phyloP scores from a whole-genome alignment of 2,329 filamentous ascomycete species.

The Periconia macrospinosa region DNA sequence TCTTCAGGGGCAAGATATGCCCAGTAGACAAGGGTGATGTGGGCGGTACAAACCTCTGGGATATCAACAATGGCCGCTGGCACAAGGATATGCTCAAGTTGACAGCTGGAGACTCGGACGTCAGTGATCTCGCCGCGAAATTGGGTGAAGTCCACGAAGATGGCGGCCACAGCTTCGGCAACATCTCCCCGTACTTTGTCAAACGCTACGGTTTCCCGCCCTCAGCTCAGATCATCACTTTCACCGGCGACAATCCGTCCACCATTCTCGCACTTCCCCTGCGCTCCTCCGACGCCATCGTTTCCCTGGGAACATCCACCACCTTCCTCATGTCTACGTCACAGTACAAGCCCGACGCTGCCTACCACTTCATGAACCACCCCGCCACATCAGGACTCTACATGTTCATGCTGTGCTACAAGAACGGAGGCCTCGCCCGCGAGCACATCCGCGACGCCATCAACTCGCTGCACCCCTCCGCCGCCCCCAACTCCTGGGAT shows the following conservation, averaged over 20 bases:
- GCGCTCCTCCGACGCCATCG: conserved; percentile 86
- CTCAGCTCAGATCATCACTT: conserved; percentile 77
- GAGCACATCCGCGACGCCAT: conserved; percentile 86
- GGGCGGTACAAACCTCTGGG: conserved; percentile 96
- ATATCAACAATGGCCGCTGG: conserved; percentile 75
- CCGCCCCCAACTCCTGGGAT: conserved; percentile 66
- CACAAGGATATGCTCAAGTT: conserved; percentile 74
- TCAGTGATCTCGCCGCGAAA: conserved; percentile 70
- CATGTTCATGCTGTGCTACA: conserved; percentile 99
- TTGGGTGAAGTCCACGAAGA: conserved; percentile 79
- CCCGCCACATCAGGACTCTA: conserved; percentile 87
- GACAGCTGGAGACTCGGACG: conserved; percentile 65
- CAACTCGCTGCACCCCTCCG: conserved; percentile 52
- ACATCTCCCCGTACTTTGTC: conserved; percentile 77
- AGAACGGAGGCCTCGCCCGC: conserved; percentile 92
- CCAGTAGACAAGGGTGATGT: conserved; percentile 93
- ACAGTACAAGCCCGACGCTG: conserved; percentile 84
- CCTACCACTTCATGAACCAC: conserved; percentile 98
- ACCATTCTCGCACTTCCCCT: conserved; percentile 92
- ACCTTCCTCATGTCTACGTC: conserved; percentile 98
- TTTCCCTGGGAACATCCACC: conserved; percentile 90
- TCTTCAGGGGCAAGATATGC: conserved; percentile 83
- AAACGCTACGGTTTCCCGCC: conserved; percentile 74
- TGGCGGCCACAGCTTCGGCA: conserved; percentile 77
- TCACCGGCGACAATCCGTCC: conserved; percentile 94